Percentiles rank a stretch among this genome's conserved stretches.
These are phyloP conservation scores for Geotrichum bryndzae DNA, from an alignment of 1,139 yeast species.

Conservation along the genomic window DNA sequence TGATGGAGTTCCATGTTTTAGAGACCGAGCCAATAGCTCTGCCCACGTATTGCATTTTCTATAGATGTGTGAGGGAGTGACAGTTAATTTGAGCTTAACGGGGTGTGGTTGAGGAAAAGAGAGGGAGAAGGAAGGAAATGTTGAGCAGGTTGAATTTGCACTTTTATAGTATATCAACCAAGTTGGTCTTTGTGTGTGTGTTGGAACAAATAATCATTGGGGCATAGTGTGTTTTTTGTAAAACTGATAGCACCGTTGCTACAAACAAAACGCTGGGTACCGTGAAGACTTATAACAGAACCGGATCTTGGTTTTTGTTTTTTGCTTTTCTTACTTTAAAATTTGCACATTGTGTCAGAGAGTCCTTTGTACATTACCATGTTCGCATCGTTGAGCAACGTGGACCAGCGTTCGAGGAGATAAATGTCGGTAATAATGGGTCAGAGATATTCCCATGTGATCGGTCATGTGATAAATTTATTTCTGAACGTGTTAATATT, in stretches of 20 bases:
- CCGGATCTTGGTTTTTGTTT: no score
- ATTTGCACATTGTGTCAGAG: no score
- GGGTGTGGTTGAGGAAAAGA: background rate
- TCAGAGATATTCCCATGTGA: background rate
- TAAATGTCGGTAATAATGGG: background rate
- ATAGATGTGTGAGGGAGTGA: background rate
- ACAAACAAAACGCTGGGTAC: no score
- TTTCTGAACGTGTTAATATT: no score
- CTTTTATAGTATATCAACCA: background rate
- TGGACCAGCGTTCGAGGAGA: background rate
- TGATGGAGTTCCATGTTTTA: slow-evolving; percentile 93
- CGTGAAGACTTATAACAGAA: no score
- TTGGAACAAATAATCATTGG: no score
- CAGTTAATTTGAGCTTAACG: background rate
- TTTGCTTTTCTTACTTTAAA: no score
- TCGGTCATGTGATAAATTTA: background rate
- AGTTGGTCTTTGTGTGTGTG: background rate
- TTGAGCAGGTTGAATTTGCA: background rate
- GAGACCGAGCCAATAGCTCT: slow-evolving; percentile 91
- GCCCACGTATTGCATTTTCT: slow-evolving; percentile 86
- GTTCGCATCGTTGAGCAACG: background rate
- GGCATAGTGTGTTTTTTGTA: no score
- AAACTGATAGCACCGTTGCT: no score
- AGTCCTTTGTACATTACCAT: no score
- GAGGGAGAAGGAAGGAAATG: background rate